A percentile compares a stretch with the other conserved stretches of the same genome.
Evolutionary conservation across 2,329 filamentous ascomycete genomes (phyloP).

Genomic region (Dactylonectria estremocensis): DNA sequence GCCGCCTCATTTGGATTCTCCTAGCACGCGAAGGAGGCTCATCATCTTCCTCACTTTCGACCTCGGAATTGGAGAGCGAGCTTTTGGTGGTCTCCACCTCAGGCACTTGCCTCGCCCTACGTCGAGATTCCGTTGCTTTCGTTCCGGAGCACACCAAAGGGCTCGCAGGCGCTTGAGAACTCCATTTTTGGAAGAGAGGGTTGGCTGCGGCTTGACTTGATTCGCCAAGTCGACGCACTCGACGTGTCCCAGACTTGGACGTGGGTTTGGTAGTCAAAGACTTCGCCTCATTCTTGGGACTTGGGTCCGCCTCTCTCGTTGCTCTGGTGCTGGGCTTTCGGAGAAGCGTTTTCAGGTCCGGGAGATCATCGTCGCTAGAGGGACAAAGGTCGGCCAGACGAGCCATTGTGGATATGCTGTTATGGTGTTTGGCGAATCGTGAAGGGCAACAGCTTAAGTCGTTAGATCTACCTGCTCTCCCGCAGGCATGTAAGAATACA

Average conservation of each 20-base stretch:
- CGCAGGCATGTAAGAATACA: conserved; percentile 7
- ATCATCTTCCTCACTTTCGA: conserved; percentile 29
- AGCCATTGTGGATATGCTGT: conserved; percentile 44
- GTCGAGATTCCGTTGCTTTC: conserved; percentile 12
- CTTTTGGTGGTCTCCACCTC: conserved; percentile 14
- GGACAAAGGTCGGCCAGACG: conserved; percentile 48
- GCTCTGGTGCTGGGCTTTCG: conserved; percentile 33
- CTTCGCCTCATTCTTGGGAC: conserved; percentile 31
- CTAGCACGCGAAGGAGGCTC: conserved; percentile 24
- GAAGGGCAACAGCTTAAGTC: not conserved
- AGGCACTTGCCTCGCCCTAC: conserved; percentile 19
- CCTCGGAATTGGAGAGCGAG: conserved; percentile 4
- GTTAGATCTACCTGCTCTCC: not conserved
- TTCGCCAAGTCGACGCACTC: conserved; percentile 51
- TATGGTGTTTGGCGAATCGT: not conserved
- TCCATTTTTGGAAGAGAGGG: conserved; percentile 54
- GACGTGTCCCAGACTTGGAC: conserved; percentile 45
- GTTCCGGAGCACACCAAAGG: conserved; percentile 3
- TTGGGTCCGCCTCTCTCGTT: conserved; percentile 32
- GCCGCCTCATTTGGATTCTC: conserved; percentile 27
- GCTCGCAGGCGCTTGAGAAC: conserved; percentile 39
- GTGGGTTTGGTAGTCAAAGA: conserved; percentile 45
- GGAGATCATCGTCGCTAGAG: conserved; percentile 61
- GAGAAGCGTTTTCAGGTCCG: conserved; percentile 55
- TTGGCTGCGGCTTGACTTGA: conserved; percentile 44